Conservation (phyloP, 768 basidiomycete genomes). For the Pleurotus platypus region DNA sequence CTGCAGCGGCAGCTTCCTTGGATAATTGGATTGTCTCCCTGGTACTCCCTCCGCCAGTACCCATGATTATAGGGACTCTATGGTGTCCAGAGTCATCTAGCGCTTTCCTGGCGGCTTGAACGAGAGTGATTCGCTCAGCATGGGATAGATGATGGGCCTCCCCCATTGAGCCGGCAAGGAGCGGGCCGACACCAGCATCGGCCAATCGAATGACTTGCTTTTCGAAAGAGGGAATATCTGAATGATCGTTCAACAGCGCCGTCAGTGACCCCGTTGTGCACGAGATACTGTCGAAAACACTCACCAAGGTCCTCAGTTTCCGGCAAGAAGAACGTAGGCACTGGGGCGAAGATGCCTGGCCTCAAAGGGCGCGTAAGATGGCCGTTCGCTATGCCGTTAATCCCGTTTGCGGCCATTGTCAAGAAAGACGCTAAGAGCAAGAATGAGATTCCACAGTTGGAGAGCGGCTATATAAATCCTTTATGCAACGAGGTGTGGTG, state of each 20-base stretch:
- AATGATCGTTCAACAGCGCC: not conserved
- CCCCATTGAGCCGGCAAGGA: constrained; percentile 82
- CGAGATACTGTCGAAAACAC: constrained; percentile 19
- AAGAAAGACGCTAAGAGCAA: not conserved
- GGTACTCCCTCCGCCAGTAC: constrained; percentile 82
- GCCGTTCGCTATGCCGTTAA: constrained; percentile 24
- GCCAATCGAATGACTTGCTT: constrained; percentile 64
- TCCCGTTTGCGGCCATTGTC: constrained; percentile 36
- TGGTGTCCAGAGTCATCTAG: constrained; percentile 63
- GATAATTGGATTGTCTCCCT: constrained; percentile 76
- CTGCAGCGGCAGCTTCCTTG: constrained; percentile 75
- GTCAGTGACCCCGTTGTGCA: not conserved
- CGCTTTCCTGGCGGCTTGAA: constrained; percentile 63
- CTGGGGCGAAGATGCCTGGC: constrained; percentile 80
- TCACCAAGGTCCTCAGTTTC: constrained; percentile 80
- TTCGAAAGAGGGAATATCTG: constrained; percentile 68
- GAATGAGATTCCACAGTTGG: not conserved
- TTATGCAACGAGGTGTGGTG: constrained; percentile 19
- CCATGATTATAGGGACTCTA: constrained; percentile 69
- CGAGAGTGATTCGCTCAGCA: constrained; percentile 60
- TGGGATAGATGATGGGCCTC: constrained; percentile 76
- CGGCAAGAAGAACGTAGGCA: constrained; percentile 80
- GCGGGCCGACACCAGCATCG: constrained; percentile 62
- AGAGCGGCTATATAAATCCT: constrained; percentile 3
- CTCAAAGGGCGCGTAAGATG: constrained; percentile 51